Evolutionary conservation across 1,284 basidiomycete genomes (phyloP), one percentile per base, ranked within the genome.

Genomic region (Sparassis latifolia): DNA sequence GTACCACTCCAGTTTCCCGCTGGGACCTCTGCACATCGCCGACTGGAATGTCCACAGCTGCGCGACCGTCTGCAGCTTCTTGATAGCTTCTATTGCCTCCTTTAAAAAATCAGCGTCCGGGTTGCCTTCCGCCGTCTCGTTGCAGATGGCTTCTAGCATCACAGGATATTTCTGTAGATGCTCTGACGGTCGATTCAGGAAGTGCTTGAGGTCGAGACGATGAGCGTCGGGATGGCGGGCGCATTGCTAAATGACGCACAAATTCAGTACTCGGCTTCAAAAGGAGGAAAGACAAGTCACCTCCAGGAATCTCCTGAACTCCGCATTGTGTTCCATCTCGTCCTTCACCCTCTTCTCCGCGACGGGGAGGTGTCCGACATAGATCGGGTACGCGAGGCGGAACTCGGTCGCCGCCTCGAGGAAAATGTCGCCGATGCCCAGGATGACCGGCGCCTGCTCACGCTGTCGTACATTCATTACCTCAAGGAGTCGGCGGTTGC

Each of bases 111-210:
- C 89, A 0, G 73, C 76, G 63, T 96, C 92, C 0, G 89, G 84
- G 59, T 92, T 91, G 2, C 80, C 84, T 4, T 78, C 71, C 2
- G 77, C 79, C 0, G 93, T 96, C 63, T 86, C 84, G 52, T 86
- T 81, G 58, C 87, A 79, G 48, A 97, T 90, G 2, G 91, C 91
- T 59, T 94, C 89, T 2, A 98, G 75, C 7, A 93, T 75, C 1
- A 92, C 81, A 5, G 92, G 89, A 63, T 97, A 97, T 55, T 91
- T 88, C 64, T 94, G 90, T 9, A 97, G 73, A 64, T 96, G 91
- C 54, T 93, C 89, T 0, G 87, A 82, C 1, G 95, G 92, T 4
- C 92, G 79, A 48, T 85, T 88, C 55, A 97, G 75, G 65, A 94
- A 92, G 58, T 92, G 85, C 58, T 90, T 91, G 54, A 97, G 75